Evolutionary conservation across 2,329 filamentous ascomycete species (phyloP), one percentile per base, ranked within the genome.

Genomic region (Coleophoma eucalyptorum): DNA sequence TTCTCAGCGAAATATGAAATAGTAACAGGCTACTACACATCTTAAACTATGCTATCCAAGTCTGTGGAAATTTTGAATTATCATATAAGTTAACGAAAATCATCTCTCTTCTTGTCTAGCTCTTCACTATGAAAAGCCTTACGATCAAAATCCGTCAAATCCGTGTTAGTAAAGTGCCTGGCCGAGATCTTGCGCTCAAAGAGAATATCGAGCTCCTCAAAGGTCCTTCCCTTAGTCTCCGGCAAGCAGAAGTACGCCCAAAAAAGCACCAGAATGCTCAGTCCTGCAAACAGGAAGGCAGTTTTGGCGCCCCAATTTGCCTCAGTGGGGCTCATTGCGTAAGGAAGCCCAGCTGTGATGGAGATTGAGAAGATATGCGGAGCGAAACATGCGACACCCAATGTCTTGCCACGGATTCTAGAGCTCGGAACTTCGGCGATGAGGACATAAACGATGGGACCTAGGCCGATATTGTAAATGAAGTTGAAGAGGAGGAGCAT

Each of bases 221-320:
- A 66, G 1, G 68, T 69, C 45, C 69, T 65, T 1, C 67, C 69
- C n/a, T 67, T 67, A 0, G 72, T 71, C 58, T 75, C 73, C 35
- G 69, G 69, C 10, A 68, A 67, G 16, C 72, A 75, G 57, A 76
- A 76, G 52, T 68, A 77, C 0, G 76, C 74, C 70, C 79, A 83
- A 35, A 35, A 10, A 35, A 35, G 33, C 33, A 35, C 33, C n/a
- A 35, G 10, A 35, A n/a, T 35, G 33, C 33, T 35, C 10, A 35
- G 33, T 35, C 33, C 33, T 10, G 33, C 33, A 35, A 35, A 35
- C 33, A 35, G n/a, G 33, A 35, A 35, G 33, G 33, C 33, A 35
- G 33, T 35, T 35, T 35, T 35, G 33, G 33, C 33, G 33, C 33
- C 33, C 33, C 33, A 35, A 35, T 35, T 35, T n/a, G 33, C 33